A percentile compares a stretch with the other conserved stretches of the same genome.
Conservation (phyloP, 1,139 yeast genomes). For the Hyphopichia fennica region DNA sequence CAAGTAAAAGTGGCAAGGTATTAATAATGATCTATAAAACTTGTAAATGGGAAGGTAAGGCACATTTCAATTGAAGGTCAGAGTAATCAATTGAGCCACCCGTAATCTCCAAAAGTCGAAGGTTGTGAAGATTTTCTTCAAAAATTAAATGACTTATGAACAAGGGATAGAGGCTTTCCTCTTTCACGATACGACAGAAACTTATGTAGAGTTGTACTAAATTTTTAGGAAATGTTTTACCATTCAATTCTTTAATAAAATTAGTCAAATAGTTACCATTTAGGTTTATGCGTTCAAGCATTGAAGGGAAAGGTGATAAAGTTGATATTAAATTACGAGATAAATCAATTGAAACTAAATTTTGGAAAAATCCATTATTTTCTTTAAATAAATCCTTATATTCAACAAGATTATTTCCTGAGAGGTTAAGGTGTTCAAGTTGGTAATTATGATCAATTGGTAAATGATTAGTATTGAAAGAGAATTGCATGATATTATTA, state of each 20-base stretch:
- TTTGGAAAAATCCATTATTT: constrained; percentile 8
- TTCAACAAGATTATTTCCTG: constrained; percentile 16
- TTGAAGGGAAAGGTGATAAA: constrained; percentile 14
- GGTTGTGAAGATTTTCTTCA: background rate
- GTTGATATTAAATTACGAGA: constrained; percentile 22
- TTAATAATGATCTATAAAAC: background rate
- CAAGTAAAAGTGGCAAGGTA: no score
- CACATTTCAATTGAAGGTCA: background rate
- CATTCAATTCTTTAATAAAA: constrained; percentile 4
- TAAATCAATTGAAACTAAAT: constrained; percentile 17
- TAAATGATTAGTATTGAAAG: background rate
- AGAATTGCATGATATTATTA: constrained; percentile 15
- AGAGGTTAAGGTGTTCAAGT: constrained; percentile 13
- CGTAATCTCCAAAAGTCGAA: constrained; percentile 1
- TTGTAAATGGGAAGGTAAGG: background rate
- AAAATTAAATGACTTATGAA: background rate
- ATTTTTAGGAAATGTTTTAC: background rate
- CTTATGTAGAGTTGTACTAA: constrained; percentile 1
- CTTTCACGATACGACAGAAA: background rate
- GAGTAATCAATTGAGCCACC: background rate
- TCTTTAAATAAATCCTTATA: constrained; percentile 1
- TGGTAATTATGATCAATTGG: constrained; percentile 1
- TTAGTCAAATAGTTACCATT: constrained; percentile 19
- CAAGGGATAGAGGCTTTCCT: background rate
- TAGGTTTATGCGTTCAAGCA: constrained; percentile 14